A percentile compares a stretch with the other conserved stretches of the same genome.
These are phyloP conservation scores for Sporisorium sorghi DNA, from an alignment of 1,284 basidiomycete species.

Conservation along the genomic window DNA sequence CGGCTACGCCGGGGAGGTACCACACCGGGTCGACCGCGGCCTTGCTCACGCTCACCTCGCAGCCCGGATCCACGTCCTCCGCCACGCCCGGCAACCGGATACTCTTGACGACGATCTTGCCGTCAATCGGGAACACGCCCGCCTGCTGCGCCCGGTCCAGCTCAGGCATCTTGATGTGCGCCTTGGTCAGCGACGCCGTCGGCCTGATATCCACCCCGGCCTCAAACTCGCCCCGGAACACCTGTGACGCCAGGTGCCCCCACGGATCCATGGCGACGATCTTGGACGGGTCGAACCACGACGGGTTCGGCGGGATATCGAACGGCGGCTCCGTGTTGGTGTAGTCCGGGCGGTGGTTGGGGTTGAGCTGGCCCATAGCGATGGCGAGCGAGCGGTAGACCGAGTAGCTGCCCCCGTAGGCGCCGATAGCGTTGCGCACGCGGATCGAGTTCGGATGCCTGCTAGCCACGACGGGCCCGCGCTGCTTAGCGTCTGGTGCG, in stretches of 20 bases:
- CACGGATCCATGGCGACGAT: conserved; percentile 95
- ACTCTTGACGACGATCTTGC: conserved; percentile 75
- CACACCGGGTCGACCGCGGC: conserved; percentile 77
- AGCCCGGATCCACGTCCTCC: conserved; percentile 75
- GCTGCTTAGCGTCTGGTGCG: conserved; percentile 75
- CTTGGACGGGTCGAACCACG: conserved; percentile 83
- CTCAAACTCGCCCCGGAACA: conserved; percentile 74
- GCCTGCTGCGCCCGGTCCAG: conserved; percentile 81
- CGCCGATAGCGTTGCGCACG: conserved; percentile 90
- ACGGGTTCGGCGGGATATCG: conserved; percentile 80
- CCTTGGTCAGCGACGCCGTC: conserved; percentile 79
- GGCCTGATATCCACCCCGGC: conserved; percentile 64
- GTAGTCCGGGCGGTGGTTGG: conserved; percentile 75
- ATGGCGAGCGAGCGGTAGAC: conserved; percentile 88
- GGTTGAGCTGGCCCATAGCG: conserved; percentile 82
- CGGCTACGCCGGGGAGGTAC: conserved; percentile 84
- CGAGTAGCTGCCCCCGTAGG: conserved; percentile 91
- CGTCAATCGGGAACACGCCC: conserved; percentile 83
- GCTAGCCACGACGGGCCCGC: conserved; percentile 90
- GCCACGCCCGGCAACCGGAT: conserved; percentile 52
- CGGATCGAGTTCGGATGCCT: conserved; percentile 86
- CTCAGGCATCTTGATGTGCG: conserved; percentile 87
- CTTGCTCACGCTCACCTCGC: conserved; percentile 88
- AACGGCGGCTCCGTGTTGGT: conserved; percentile 89
- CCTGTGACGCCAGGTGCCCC: conserved; percentile 87